Conservation (phyloP, 1,139 yeast species). For the Suhomyces bolitotheri region DNA sequence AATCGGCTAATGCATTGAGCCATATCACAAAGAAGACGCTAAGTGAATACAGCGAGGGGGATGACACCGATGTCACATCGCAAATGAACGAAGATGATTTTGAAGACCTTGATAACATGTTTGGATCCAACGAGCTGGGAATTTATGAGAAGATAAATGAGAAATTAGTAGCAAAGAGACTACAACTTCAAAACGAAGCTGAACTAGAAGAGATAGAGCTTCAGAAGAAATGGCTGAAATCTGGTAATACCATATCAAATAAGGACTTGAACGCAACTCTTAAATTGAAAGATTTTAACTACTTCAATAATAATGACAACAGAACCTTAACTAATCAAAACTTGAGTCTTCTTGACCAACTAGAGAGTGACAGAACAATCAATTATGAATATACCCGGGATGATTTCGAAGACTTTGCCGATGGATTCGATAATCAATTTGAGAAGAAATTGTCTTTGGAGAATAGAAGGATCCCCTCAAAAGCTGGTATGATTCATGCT, state of each 20-base stretch:
- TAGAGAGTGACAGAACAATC: constrained; percentile 37
- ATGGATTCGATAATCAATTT: constrained; percentile 29
- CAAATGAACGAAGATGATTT: constrained; percentile 44
- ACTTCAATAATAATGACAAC: constrained; percentile 11
- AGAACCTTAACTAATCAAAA: constrained; percentile 18
- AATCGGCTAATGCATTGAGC: constrained; percentile 3
- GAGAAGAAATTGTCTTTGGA: constrained; percentile 11
- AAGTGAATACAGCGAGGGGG: constrained; percentile 40
- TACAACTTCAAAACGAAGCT: constrained; percentile 34
- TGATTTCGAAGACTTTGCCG: constrained; percentile 43
- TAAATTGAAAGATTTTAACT: constrained; percentile 31
- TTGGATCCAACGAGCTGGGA: constrained; percentile 42
- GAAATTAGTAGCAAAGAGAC: constrained; percentile 24
- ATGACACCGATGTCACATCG: constrained; percentile 44
- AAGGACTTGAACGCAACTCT: constrained; percentile 28
- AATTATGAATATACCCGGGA: constrained; percentile 42
- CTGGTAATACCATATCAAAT: constrained; percentile 10
- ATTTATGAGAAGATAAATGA: constrained; percentile 27
- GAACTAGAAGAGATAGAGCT: constrained; percentile 38
- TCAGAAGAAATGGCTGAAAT: constrained; percentile 20
- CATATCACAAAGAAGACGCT: constrained; percentile 22
- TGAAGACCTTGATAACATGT: constrained; percentile 43
- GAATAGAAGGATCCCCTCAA: constrained; percentile 4
- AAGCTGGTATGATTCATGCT: constrained; percentile 1
- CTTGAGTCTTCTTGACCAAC: constrained; percentile 24